Percentiles rank a stretch among this genome's conserved stretches.
phyloP scores from a whole-genome alignment of 306 rosid genomes.

The Ziziphus jujuba region DNA sequence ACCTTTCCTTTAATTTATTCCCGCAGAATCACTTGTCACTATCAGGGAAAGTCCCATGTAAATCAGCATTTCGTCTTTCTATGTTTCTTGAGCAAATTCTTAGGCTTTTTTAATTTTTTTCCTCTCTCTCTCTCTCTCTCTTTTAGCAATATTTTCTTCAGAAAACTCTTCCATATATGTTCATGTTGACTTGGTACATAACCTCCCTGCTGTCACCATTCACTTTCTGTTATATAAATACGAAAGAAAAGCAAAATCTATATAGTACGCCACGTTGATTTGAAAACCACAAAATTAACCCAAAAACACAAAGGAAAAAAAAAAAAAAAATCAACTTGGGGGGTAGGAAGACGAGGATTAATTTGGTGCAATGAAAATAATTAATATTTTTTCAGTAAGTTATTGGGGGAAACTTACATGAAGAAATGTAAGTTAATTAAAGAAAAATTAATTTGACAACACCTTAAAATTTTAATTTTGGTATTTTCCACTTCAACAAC shows the following conservation, averaged over 20 bases:
- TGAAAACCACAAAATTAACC: neutral
- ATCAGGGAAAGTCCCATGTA: constrained; percentile 61
- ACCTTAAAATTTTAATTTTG: too few species aligned
- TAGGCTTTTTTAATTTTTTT: neutral
- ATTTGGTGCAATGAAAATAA: too few species aligned
- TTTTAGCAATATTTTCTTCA: neutral
- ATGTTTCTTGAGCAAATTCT: constrained; percentile 3
- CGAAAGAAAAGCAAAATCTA: neutral
- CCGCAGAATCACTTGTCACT: constrained; percentile 47
- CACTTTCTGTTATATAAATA: constrained; percentile 18
- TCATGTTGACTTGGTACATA: constrained; percentile 1
- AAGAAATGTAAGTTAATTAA: neutral
- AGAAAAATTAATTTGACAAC: too few species aligned
- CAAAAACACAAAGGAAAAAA: constrained; percentile 1
- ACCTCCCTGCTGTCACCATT: constrained; percentile 1
- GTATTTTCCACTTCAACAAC: too few species aligned
- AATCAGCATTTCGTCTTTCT: constrained; percentile 52
- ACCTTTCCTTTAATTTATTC: constrained; percentile 57
- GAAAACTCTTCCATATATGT: neutral
- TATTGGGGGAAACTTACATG: neutral
- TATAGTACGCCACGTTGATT: neutral
- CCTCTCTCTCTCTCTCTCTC: neutral
- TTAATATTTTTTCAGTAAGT: too few species aligned
- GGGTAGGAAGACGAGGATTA: too few species aligned
- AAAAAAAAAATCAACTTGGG: neutral